These are phyloP conservation scores for Aspergillus fumigatus DNA, from an alignment of 2,329 filamentous ascomycete genomes.

Conservation along the genomic window DNA sequence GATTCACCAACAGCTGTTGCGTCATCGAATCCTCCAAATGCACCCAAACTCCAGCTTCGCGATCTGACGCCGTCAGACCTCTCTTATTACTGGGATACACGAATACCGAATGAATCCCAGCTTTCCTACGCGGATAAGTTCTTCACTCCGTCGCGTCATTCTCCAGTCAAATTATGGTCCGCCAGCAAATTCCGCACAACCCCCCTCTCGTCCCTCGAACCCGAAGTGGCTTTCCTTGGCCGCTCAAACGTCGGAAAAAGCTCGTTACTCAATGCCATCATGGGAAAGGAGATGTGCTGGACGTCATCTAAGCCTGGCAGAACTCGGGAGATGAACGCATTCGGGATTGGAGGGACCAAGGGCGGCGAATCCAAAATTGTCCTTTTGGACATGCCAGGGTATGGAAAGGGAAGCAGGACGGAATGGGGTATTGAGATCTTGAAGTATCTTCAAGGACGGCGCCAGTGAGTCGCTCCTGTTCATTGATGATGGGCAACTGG, in stretches of 20 bases:
- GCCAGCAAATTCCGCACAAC: slow-evolving; percentile 57
- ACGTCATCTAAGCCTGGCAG: slow-evolving; percentile 58
- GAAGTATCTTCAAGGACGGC: slow-evolving; percentile 61
- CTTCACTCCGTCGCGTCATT: slow-evolving; percentile 43
- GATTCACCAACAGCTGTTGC: slow-evolving; percentile 10
- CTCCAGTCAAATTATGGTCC: slow-evolving; percentile 56
- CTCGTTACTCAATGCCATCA: slow-evolving; percentile 61
- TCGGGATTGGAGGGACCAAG: slow-evolving; percentile 52
- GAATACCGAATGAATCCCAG: slow-evolving; percentile 40
- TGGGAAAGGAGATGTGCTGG: slow-evolving; percentile 49
- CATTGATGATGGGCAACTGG: background rate
- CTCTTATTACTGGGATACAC: slow-evolving; percentile 51
- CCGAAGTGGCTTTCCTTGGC: slow-evolving; percentile 64
- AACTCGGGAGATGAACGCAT: slow-evolving; percentile 64
- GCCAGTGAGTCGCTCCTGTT: slow-evolving; percentile 44
- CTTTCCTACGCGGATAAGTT: slow-evolving; percentile 44
- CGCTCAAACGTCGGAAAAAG: slow-evolving; percentile 69
- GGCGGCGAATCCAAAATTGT: slow-evolving; percentile 47
- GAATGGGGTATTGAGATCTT: slow-evolving; percentile 65
- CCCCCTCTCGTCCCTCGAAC: slow-evolving; percentile 48
- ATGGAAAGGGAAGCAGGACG: slow-evolving; percentile 57
- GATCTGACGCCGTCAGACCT: slow-evolving; percentile 29
- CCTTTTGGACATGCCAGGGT: slow-evolving; percentile 68
- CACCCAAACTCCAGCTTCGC: slow-evolving; percentile 25
- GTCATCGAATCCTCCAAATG: slow-evolving; percentile 9